These are phyloP conservation scores for Fomitopsis serialis DNA, from an alignment of 768 basidiomycete species.

Conservation along the genomic window DNA sequence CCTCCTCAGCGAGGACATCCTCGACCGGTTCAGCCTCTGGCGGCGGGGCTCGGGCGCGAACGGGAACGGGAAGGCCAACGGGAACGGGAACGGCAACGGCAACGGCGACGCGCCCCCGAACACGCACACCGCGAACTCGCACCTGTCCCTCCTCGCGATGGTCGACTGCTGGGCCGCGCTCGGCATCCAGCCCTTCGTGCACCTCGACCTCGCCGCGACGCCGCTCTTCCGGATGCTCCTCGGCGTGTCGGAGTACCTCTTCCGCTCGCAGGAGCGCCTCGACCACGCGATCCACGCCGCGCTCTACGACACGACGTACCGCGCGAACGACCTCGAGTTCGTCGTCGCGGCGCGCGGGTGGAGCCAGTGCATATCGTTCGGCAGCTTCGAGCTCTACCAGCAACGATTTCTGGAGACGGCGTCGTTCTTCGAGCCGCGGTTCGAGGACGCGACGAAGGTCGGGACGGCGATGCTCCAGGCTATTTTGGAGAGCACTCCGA, in stretches of 20 bases:
- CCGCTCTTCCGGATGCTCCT: constrained; percentile 96
- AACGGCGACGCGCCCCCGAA: neutral
- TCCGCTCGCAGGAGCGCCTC: constrained; percentile 61
- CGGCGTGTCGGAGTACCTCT: constrained; percentile 94
- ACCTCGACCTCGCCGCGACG: constrained; percentile 90
- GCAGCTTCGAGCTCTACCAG: constrained; percentile 84
- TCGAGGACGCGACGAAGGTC: constrained; percentile 78
- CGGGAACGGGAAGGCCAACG: constrained; percentile 9
- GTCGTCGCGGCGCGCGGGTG: constrained; percentile 90
- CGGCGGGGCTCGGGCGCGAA: constrained; percentile 23
- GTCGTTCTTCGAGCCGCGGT: constrained; percentile 79
- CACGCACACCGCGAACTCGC: constrained; percentile 55
- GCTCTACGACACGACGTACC: constrained; percentile 69
- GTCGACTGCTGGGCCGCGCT: constrained; percentile 96
- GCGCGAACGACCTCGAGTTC: constrained; percentile 91
- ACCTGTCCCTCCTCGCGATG: constrained; percentile 93
- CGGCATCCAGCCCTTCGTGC: constrained; percentile 81
- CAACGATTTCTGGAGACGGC: constrained; percentile 76
- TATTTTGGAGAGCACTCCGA: constrained; percentile 53
- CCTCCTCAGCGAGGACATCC: constrained; percentile 74
- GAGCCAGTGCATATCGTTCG: constrained; percentile 94
- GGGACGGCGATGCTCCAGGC: constrained; percentile 89
- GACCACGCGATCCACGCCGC: constrained; percentile 71
- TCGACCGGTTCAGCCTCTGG: constrained; percentile 88
- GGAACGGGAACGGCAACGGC: too few relatives aligned